Evolutionary conservation across 352 stramenopile genomes (phyloP).

Genomic region (Globisporangium camurandrum): DNA sequence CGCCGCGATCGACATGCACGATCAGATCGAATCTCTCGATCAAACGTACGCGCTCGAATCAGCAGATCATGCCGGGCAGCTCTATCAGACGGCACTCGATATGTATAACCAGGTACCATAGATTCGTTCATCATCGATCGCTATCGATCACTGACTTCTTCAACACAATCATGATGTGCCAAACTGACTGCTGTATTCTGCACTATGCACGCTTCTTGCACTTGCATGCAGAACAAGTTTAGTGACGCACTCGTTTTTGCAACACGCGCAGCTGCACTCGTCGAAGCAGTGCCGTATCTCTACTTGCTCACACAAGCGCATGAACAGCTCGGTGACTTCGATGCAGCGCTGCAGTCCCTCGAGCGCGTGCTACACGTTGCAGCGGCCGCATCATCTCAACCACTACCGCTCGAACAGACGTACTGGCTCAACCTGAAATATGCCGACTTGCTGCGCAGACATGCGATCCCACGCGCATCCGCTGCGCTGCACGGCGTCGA

Average conservation of each 20-base stretch:
- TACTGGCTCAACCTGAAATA: slow-evolving; percentile 13
- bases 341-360: not conserved
- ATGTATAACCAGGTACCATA: slow-evolving; percentile 4
- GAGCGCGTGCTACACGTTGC: too few relatives aligned
- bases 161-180: not conserved
- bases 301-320: slow-evolving; percentile 7
- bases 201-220: not conserved
- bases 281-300: not conserved
- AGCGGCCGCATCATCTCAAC: not conserved
- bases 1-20: not conserved
- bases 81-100: not conserved
- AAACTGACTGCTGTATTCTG: not conserved
- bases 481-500: not conserved
- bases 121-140: not conserved
- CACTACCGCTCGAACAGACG: not conserved
- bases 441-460: slow-evolving; percentile 8
- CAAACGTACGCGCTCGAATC: not conserved
- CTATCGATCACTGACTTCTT: not conserved
- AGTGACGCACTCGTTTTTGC: slow-evolving; percentile 1
- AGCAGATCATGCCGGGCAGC: not conserved
- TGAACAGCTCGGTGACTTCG: not conserved
- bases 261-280: not conserved
- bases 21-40: not conserved
- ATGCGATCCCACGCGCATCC: not conserved
- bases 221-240: slow-evolving; percentile 1